Conservation (phyloP, 768 basidiomycete species). For the Sarcodon aspratus region DNA sequence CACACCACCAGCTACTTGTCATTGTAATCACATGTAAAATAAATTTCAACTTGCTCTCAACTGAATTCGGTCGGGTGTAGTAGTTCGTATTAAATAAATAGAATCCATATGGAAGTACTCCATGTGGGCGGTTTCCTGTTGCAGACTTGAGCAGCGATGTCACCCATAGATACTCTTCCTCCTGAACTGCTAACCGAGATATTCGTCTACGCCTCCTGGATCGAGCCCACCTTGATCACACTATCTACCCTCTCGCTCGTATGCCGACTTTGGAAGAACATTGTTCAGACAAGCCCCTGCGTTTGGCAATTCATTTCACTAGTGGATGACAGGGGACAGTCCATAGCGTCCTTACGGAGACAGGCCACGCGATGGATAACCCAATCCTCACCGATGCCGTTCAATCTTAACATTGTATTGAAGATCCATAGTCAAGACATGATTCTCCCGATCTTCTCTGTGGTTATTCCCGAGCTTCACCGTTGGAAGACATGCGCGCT, state of each 20-base stretch:
- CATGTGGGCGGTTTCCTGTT: too few relatives aligned
- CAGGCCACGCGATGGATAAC: constrained; percentile 44
- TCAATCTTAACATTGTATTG: constrained; percentile 47
- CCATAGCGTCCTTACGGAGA: constrained; percentile 25
- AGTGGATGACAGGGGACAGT: constrained; percentile 24
- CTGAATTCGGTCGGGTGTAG: too few relatives aligned
- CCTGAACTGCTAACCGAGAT: constrained; percentile 54
- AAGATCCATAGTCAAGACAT: constrained; percentile 32
- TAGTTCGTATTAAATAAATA: too few relatives aligned
- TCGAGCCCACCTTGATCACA: constrained; percentile 26
- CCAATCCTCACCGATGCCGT: constrained; percentile 39
- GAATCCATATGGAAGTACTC: too few relatives aligned
- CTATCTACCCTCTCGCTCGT: constrained; percentile 41
- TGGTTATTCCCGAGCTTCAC: constrained; percentile 40
- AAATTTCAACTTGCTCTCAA: too few relatives aligned
- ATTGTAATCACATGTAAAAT: too few relatives aligned
- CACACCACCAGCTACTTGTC: too few relatives aligned
- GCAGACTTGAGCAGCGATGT: neutral
- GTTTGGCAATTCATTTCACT: constrained; percentile 52
- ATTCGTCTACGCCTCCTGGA: constrained; percentile 29
- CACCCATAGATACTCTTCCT: constrained; percentile 29
- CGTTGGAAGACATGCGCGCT: constrained; percentile 44
- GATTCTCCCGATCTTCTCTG: constrained; percentile 53
- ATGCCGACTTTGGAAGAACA: constrained; percentile 45
- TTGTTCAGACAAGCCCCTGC: constrained; percentile 41